Percentiles rank a stretch among this genome's conserved stretches.
Conservation (phyloP, 2,329 filamentous ascomycete species). For the Arthroderma sp. region DNA sequence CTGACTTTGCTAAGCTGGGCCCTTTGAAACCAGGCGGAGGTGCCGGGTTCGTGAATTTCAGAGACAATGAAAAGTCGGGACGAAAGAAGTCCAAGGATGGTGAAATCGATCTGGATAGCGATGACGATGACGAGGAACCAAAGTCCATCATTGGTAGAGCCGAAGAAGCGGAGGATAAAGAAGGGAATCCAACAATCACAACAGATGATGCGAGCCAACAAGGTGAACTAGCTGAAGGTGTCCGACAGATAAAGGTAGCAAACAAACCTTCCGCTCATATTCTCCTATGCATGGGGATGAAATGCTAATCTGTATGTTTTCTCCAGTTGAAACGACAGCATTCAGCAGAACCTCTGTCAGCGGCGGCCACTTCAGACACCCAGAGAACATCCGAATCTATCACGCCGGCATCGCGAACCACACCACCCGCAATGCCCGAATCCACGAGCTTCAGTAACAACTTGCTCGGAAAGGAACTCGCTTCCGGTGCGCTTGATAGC, state of each 20-base stretch:
- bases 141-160: conserved; percentile 46
- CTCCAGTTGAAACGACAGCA: conserved; percentile 52
- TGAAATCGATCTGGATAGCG: conserved; percentile 60
- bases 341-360: conserved; percentile 42
- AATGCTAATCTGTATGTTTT: not conserved
- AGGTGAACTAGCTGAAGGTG: conserved; percentile 49
- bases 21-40: conserved; percentile 78
- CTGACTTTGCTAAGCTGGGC: conserved; percentile 73
- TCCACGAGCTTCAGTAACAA: conserved; percentile 22
- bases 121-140: conserved; percentile 63
- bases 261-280: not conserved
- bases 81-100: conserved; percentile 49
- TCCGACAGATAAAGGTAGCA: conserved; percentile 53
- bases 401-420: conserved; percentile 25
- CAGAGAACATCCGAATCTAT: conserved; percentile 31
- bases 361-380: conserved; percentile 24
- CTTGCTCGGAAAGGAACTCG: conserved; percentile 7
- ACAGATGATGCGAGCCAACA: conserved; percentile 48
- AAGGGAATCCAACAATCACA: conserved; percentile 37
- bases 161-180: conserved; percentile 43
- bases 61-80: conserved; percentile 47
- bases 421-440: conserved; percentile 20
- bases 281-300: not conserved
- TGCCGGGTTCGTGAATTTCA: conserved; percentile 79
- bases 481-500: conserved; percentile 16